Percentiles rank a stretch among this genome's conserved stretches.
phyloP scores from a whole-genome alignment of 2,329 filamentous ascomycete species.

The Claviceps maximensis region DNA sequence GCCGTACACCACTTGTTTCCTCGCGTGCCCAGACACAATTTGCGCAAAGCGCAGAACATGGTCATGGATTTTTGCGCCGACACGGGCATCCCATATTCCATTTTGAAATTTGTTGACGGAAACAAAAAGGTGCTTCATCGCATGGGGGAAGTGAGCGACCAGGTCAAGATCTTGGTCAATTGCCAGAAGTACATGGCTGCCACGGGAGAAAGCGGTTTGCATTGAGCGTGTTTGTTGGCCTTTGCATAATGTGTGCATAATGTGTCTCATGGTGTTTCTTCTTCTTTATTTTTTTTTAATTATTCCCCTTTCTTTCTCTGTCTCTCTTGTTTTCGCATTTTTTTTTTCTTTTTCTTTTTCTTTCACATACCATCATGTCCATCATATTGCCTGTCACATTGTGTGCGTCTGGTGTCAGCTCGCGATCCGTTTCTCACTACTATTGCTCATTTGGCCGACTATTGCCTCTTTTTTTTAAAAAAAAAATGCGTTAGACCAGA shows the following conservation, averaged over 20 bases:
- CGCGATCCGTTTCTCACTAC: too few relatives aligned
- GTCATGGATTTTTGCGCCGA: slow-evolving; percentile 53
- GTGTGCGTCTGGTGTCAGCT: too few relatives aligned
- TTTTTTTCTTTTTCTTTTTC: neutral
- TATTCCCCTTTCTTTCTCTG: neutral
- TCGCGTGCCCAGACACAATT: slow-evolving; percentile 54
- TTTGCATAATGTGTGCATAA: neutral
- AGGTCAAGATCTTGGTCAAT: slow-evolving; percentile 45
- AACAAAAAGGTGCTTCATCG: slow-evolving; percentile 38
- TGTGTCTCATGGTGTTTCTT: neutral
- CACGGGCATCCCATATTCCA: slow-evolving; percentile 47
- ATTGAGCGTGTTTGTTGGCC: slow-evolving; percentile 1
- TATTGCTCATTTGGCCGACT: too few relatives aligned
- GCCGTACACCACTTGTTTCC: slow-evolving; percentile 59
- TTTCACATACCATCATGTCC: too few relatives aligned
- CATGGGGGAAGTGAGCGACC: slow-evolving; percentile 45
- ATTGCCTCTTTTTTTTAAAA: too few relatives aligned
- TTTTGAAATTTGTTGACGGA: slow-evolving; percentile 48
- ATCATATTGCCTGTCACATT: too few relatives aligned
- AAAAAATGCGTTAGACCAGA: too few relatives aligned
- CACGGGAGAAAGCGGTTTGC: slow-evolving; percentile 30
- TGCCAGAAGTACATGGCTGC: slow-evolving; percentile 40
- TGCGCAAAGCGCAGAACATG: slow-evolving; percentile 44
- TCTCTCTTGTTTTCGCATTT: too few relatives aligned
- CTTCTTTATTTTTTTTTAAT: neutral